A percentile compares a stretch with the other conserved stretches of the same genome.
Conservation (phyloP, 1,284 basidiomycete genomes). For the Ganoderma lingzhi region DNA sequence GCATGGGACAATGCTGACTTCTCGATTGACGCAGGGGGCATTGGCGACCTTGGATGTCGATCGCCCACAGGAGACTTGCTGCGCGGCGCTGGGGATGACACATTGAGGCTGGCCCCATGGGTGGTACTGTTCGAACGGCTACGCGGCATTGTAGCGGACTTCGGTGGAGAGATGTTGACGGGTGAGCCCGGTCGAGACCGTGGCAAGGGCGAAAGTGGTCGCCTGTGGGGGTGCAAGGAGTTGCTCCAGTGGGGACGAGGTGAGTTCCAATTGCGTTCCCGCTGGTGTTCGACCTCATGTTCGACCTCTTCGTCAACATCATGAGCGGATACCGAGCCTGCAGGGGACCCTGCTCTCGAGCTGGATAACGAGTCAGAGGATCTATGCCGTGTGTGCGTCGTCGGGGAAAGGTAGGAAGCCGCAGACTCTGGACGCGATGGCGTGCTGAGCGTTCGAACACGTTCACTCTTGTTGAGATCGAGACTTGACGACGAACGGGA, state of each 20-base stretch:
- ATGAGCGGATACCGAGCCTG: conserved; percentile 31
- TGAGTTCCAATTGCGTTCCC: conserved; percentile 68
- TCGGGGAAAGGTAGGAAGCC: conserved; percentile 33
- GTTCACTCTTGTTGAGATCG: conserved; percentile 36
- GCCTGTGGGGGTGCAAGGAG: conserved; percentile 18
- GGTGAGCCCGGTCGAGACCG: conserved; percentile 32
- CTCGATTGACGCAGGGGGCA: conserved; percentile 24
- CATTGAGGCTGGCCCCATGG: conserved; percentile 10
- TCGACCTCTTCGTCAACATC: conserved; percentile 38
- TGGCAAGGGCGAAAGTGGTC: conserved; percentile 30
- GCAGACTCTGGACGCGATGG: conserved; percentile 40
- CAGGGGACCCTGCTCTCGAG: conserved; percentile 32
- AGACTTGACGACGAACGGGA: conserved; percentile 40
- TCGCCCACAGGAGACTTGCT: conserved; percentile 27
- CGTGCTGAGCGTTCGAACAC: conserved; percentile 37
- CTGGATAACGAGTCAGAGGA: conserved; percentile 35
- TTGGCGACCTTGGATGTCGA: conserved; percentile 32
- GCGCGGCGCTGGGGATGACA: conserved; percentile 10
- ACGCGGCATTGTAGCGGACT: conserved; percentile 11
- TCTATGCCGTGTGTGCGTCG: conserved; percentile 28
- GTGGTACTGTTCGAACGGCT: conserved; percentile 23
- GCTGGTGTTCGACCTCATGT: conserved; percentile 49
- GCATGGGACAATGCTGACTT: conserved; percentile 20
- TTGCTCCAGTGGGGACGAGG: conserved; percentile 55
- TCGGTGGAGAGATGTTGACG: conserved; percentile 25